These are phyloP conservation scores for Emmonsiellopsis sp. DNA, from an alignment of 2,329 filamentous ascomycete species.

Conservation along the genomic window DNA sequence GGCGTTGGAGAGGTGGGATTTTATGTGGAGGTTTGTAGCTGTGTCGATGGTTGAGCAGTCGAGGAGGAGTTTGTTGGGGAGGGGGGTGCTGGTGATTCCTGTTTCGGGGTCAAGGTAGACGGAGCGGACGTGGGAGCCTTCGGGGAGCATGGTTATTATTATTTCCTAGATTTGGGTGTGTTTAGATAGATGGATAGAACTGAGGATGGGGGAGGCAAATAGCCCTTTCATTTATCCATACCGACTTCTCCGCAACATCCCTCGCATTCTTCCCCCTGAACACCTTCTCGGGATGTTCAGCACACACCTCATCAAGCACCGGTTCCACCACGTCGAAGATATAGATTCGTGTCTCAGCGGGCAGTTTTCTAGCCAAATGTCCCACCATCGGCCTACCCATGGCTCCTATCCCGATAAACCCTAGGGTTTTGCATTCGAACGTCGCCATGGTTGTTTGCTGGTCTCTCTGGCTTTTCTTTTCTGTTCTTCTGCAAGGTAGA, in stretches of 20 bases:
- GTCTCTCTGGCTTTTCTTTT: too few relatives aligned
- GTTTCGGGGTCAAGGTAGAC: constrained; percentile 41
- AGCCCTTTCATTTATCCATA: constrained; percentile 23
- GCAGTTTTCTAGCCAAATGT: constrained; percentile 42
- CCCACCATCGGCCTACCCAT: constrained; percentile 48
- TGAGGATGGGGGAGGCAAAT: background rate
- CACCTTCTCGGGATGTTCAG: constrained; percentile 31
- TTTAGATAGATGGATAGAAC: background rate
- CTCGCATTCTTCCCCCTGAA: constrained; percentile 34
- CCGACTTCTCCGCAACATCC: constrained; percentile 43
- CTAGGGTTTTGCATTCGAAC: constrained; percentile 7
- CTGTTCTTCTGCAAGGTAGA: too few relatives aligned
- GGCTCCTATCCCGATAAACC: constrained; percentile 48
- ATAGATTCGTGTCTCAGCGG: constrained; percentile 34
- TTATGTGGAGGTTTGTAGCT: constrained; percentile 40
- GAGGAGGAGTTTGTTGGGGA: constrained; percentile 40
- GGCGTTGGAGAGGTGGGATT: constrained; percentile 32
- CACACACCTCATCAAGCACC: constrained; percentile 35
- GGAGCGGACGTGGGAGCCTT: constrained; percentile 42
- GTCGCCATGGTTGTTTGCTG: background rate
- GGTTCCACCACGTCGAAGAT: constrained; percentile 42
- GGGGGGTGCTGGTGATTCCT: constrained; percentile 35
- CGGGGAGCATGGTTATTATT: constrained; percentile 47
- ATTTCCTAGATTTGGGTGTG: constrained; percentile 29
- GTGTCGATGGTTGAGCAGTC: constrained; percentile 51